Evolutionary conservation across 805 yeast genomes (phyloP).

Genomic region (Komagataella pastoris): DNA sequence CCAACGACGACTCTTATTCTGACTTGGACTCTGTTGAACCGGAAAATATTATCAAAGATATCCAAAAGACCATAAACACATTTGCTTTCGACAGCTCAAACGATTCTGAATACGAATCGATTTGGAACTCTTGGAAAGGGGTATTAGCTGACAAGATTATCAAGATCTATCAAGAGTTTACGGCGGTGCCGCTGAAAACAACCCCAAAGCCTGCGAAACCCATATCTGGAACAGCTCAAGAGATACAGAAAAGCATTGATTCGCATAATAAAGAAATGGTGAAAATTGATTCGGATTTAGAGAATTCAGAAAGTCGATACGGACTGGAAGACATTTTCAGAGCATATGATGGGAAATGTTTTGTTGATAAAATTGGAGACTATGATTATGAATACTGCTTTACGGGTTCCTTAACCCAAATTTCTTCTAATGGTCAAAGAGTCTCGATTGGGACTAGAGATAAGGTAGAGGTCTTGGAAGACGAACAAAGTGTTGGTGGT

Average conservation of each 20-base stretch:
- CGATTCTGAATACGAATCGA: too few species aligned
- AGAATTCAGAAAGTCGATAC: constrained; percentile 18
- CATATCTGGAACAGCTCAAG: background rate
- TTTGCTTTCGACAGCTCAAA: background rate
- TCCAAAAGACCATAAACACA: background rate
- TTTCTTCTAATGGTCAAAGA: constrained; percentile 26
- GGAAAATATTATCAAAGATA: background rate
- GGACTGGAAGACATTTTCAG: constrained; percentile 59
- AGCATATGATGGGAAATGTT: constrained; percentile 36
- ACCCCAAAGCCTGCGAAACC: background rate
- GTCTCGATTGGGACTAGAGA: constrained; percentile 34
- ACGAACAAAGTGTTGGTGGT: constrained; percentile 1
- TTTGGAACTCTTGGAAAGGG: background rate
- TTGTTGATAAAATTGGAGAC: constrained; percentile 43
- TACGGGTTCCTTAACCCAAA: constrained; percentile 44
- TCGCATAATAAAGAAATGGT: constrained; percentile 1
- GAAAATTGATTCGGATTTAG: constrained; percentile 2
- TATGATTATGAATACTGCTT: constrained; percentile 57
- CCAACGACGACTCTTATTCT: background rate
- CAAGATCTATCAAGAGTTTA: background rate
- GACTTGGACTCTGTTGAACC: background rate
- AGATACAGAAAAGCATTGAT: background rate
- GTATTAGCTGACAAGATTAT: background rate
- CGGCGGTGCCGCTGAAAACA: background rate
- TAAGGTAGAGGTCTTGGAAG: constrained; percentile 3